Percentiles rank a stretch among this genome's conserved stretches.
phyloP scores from a whole-genome alignment of 2,329 filamentous ascomycete species.

The Epicoccum sorghinum region DNA sequence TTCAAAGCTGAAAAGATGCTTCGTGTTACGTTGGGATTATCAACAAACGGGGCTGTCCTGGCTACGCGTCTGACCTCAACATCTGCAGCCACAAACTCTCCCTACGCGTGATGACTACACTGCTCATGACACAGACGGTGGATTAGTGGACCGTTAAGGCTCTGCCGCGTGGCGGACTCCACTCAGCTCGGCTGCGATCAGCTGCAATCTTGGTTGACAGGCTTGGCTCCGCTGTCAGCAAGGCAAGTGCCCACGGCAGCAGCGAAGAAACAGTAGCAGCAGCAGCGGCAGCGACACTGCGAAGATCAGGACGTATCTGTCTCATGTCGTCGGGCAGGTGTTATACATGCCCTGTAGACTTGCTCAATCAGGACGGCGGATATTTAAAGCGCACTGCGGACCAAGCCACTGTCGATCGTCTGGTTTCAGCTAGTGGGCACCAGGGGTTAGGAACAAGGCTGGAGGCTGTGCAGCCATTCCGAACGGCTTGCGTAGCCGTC shows the following conservation, averaged over 20 bases:
- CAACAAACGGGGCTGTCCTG: too few relatives aligned
- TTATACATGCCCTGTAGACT: background rate
- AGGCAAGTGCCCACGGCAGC: background rate
- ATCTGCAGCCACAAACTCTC: too few relatives aligned
- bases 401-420: conserved; percentile 14
- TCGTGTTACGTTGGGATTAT: too few relatives aligned
- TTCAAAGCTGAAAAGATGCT: too few relatives aligned
- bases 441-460: conserved; percentile 13
- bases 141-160: background rate
- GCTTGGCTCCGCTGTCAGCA: background rate
- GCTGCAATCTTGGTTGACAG: background rate
- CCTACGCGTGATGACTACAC: too few relatives aligned
- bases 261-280: background rate
- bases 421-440: conserved; percentile 4
- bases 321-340: background rate
- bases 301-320: background rate
- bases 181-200: background rate
- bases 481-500: conserved; percentile 10
- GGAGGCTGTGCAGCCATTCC: conserved; percentile 11
- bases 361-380: background rate
- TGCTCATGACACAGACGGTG: background rate
- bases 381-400: conserved; percentile 13
- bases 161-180: conserved; percentile 3
- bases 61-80: background rate
- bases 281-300: background rate